A percentile compares a stretch with the other conserved stretches of the same genome.
Conservation (phyloP, 2,329 filamentous ascomycete species). For the Diaporthe velutina region DNA sequence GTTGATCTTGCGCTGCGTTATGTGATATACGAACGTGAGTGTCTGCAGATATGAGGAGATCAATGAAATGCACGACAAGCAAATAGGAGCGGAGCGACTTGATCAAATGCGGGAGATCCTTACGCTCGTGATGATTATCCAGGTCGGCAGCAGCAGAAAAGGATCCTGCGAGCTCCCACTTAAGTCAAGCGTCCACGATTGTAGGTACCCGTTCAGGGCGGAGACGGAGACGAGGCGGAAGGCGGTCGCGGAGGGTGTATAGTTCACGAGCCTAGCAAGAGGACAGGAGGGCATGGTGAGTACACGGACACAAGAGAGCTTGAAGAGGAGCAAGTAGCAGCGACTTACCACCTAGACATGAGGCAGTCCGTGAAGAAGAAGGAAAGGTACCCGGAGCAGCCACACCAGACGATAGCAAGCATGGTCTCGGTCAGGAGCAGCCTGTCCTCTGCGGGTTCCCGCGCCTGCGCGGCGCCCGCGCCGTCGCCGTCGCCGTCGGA, state of each 20-base stretch:
- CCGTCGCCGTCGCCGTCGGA: constrained; percentile 43
- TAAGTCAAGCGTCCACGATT: constrained; percentile 78
- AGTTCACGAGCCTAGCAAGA: constrained; percentile 78
- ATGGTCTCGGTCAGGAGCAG: constrained; percentile 76
- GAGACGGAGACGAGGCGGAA: constrained; percentile 83
- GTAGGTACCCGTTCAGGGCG: constrained; percentile 80
- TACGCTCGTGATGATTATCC: constrained; percentile 83
- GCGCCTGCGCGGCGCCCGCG: constrained; percentile 48
- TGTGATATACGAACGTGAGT: constrained; percentile 80
- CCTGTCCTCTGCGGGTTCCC: constrained; percentile 55
- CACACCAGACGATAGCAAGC: constrained; percentile 82
- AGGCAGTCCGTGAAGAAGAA: constrained; percentile 89
- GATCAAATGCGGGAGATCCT: constrained; percentile 43
- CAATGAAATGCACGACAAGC: background rate
- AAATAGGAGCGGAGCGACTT: background rate
- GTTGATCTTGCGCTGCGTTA: constrained; percentile 82
- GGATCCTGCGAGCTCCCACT: constrained; percentile 79
- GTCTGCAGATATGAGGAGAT: constrained; percentile 60
- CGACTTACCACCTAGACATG: constrained; percentile 81
- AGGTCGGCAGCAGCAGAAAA: constrained; percentile 79
- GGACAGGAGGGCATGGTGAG: constrained; percentile 34
- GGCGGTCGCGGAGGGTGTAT: constrained; percentile 84
- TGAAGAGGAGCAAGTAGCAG: background rate
- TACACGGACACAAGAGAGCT: background rate
- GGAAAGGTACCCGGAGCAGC: constrained; percentile 81